These are phyloP conservation scores for Basipetospora chlamydospora DNA, from an alignment of 2,329 filamentous ascomycete genomes.

Conservation along the genomic window DNA sequence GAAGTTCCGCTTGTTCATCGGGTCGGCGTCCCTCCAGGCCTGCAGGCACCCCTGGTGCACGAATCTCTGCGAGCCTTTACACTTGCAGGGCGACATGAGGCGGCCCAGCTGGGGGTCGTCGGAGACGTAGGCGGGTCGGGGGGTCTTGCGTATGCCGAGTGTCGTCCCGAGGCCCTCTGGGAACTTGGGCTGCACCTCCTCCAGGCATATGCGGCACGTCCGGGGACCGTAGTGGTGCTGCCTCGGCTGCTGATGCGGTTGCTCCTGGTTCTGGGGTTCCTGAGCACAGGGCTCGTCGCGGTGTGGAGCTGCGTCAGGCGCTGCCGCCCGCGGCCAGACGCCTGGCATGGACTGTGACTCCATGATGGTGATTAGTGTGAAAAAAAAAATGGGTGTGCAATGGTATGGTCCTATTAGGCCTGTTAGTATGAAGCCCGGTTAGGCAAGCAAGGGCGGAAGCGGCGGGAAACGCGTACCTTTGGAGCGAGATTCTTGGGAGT, in stretches of 20 bases:
- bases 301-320: background rate
- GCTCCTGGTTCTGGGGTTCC: background rate
- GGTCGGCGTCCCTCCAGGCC: constrained; percentile 65
- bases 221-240: constrained; percentile 50
- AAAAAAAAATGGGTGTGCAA: no score
- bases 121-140: constrained; percentile 47
- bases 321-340: background rate
- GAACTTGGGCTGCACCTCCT: constrained; percentile 41
- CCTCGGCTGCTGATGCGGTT: background rate
- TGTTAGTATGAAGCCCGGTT: no score
- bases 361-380: background rate
- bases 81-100: constrained; percentile 79
- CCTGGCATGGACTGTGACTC: background rate
- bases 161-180: constrained; percentile 18
- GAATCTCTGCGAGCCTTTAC: constrained; percentile 84
- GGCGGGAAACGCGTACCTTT: no score
- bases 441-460: no score
- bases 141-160: constrained; percentile 18
- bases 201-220: constrained; percentile 82
- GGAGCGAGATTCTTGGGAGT: no score
- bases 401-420: no score
- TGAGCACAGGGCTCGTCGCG: background rate
- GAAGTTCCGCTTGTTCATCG: constrained; percentile 51
- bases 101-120: constrained; percentile 60
- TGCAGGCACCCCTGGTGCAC: constrained; percentile 86